Base-by-base conservation (phyloP, 1,284 basidiomycete species). In the Cutaneotrichosporon sp. region DNA sequence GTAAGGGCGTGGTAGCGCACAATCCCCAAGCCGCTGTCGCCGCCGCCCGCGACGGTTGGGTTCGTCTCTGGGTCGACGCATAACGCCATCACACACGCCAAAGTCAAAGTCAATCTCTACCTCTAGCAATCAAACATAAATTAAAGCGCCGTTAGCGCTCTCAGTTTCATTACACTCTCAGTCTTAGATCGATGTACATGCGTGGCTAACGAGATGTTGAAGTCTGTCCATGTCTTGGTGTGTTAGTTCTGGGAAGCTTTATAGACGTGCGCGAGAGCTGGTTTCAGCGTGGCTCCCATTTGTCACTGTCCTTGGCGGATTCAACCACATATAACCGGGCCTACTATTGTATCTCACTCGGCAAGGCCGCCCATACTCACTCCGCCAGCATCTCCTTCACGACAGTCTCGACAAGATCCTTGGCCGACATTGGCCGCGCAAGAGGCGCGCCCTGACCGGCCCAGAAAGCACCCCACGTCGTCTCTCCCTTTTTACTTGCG, bases 401-500 rank as follows among this genome's bases (percentile, higher is more conserved):
- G n/a, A 70, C 42, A 25, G 44, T 48, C 35, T 51, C 29, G 8
- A 64, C 52, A 14, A 66, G 48, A 45, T 68, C 58, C 1, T 45
- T 59, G 0, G 66, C 66, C 3, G 52, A 54, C 63, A 67, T 60
- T 20, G 44, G 25, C 39, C 68, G 55, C 6, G 55, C 53, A 22
- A 60, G 44, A 2, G 61, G 51, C 4, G 63, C 63, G 0, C 63
- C 67, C 42, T 63, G 59, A 5, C 70, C 70, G 2, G 70, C 63
- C 70, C 70, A 72, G 32, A 62, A 61, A 3, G 64, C 64, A 20
- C 66, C 70, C 46, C 53, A 72, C 1, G 62, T 60, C 24, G 44
- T 34, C 19, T 68, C 65, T 1, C 65, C 67, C 45, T 57, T 62
- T 11, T 41, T 47, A 49, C 64, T 66, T 1, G 68, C 70, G 4